Evolutionary conservation across 352 stramenopile genomes (phyloP).

Genomic region (Globisporangium uncinulatum): DNA sequence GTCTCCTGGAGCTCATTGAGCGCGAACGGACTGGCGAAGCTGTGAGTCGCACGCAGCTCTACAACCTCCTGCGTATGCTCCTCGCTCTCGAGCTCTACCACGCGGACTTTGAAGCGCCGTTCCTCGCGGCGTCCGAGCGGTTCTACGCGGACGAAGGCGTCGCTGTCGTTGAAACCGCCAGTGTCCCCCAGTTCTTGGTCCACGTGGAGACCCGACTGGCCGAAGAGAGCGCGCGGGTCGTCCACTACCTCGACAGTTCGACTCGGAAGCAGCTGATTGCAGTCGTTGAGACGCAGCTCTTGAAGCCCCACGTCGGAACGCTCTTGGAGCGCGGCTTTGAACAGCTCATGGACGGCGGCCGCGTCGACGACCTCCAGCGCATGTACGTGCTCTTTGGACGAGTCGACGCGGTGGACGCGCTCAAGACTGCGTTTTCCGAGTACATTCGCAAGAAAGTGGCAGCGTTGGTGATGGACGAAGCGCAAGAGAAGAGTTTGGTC

Average conservation of each 20-base stretch:
- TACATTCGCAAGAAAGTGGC: constrained; percentile 80
- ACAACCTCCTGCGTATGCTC: constrained; percentile 82
- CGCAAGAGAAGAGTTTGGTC: constrained; percentile 89
- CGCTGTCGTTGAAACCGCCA: constrained; percentile 42
- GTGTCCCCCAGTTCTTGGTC: constrained; percentile 80
- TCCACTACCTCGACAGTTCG: constrained; percentile 69
- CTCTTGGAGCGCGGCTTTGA: constrained; percentile 87
- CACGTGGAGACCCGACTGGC: constrained; percentile 85
- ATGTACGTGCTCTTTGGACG: constrained; percentile 82
- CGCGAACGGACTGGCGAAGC: constrained; percentile 83
- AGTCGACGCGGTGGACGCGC: constrained; percentile 63
- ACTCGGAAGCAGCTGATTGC: constrained; percentile 67
- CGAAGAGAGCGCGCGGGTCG: constrained; percentile 74
- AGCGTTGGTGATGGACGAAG: constrained; percentile 65
- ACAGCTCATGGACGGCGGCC: constrained; percentile 73
- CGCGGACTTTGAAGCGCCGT: constrained; percentile 78
- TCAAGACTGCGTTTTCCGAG: constrained; percentile 59
- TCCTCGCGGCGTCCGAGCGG: constrained; percentile 77
- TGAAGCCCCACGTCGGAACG: constrained; percentile 76
- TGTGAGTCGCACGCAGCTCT: constrained; percentile 79
- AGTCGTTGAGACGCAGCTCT: constrained; percentile 76
- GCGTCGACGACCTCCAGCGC: constrained; percentile 80
- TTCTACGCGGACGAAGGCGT: constrained; percentile 87
- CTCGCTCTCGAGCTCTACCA: constrained; percentile 83
- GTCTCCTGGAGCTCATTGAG: constrained; percentile 82